A percentile compares a stretch with the other conserved stretches of the same genome.
Evolutionary conservation across 169 alveolate genomes (phyloP).

Genomic region (Babesia sp.): DNA sequence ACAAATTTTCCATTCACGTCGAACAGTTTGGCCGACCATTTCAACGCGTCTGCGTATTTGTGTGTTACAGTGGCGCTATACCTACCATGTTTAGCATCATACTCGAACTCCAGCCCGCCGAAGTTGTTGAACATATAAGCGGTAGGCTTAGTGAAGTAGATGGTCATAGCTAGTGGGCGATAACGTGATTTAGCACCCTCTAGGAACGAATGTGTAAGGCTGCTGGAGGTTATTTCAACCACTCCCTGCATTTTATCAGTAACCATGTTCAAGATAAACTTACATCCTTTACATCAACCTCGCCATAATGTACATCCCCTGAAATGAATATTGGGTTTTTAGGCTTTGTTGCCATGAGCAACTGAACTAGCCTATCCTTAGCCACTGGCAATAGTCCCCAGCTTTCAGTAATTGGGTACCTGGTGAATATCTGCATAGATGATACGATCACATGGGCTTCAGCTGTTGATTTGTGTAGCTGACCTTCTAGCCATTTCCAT

Average conservation of each 20-base stretch:
- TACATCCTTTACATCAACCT: slow-evolving; percentile 67
- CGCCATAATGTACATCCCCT: slow-evolving; percentile 84
- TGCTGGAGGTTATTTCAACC: slow-evolving; percentile 65
- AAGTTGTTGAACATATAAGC: slow-evolving; percentile 56
- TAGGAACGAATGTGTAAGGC: slow-evolving; percentile 55
- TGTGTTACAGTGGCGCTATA: neutral
- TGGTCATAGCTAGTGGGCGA: slow-evolving; percentile 12
- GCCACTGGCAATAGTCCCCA: slow-evolving; percentile 84
- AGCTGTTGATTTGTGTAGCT: slow-evolving; percentile 82
- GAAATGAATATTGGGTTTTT: slow-evolving; percentile 78
- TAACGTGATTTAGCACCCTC: neutral
- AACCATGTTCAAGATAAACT: neutral
- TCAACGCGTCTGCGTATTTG: slow-evolving; percentile 5
- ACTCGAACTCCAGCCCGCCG: slow-evolving; percentile 58
- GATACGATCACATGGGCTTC: slow-evolving; percentile 84
- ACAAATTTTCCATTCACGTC: slow-evolving; percentile 14
- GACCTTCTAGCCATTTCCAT: slow-evolving; percentile 88
- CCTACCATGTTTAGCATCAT: slow-evolving; percentile 26
- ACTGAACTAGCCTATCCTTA: slow-evolving; percentile 66
- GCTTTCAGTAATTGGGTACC: slow-evolving; percentile 71
- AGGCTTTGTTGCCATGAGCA: slow-evolving; percentile 76
- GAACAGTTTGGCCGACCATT: slow-evolving; percentile 41
- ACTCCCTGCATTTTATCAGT: slow-evolving; percentile 30
- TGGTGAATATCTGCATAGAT: slow-evolving; percentile 80
- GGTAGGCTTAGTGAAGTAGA: neutral